Evolutionary conservation across 768 basidiomycete species (phyloP).

Genomic region (Neoboletus magnificus): DNA sequence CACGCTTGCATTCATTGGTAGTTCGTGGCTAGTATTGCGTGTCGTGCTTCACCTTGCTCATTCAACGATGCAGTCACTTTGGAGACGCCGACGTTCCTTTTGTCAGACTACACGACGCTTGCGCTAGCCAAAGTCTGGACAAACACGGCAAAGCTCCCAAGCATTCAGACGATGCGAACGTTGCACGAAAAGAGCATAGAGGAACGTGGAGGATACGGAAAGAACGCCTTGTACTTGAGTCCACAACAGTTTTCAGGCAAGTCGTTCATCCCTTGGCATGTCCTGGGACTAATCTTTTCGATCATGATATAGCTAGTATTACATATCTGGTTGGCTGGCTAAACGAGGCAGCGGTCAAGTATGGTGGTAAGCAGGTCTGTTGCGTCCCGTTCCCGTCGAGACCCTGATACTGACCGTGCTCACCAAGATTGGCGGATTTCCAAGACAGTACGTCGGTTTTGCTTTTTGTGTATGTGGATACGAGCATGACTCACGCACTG

Average conservation of each 20-base stretch:
- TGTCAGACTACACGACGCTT: neutral
- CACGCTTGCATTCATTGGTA: slow-evolving; percentile 10
- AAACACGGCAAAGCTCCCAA: slow-evolving; percentile 10
- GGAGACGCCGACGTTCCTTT: neutral
- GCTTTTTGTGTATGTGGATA: neutral
- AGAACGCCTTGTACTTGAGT: neutral
- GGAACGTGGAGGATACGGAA: slow-evolving; percentile 12
- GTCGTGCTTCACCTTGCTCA: neutral
- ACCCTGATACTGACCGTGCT: neutral
- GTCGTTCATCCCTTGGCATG: neutral
- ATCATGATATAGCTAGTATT: neutral
- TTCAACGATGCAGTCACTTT: neutral
- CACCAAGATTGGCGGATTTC: neutral
- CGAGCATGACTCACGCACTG: neutral
- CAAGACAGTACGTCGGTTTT: neutral
- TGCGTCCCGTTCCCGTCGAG: neutral
- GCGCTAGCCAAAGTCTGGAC: slow-evolving; percentile 18
- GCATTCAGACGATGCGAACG: neutral
- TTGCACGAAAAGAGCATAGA: neutral
- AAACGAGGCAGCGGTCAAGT: slow-evolving; percentile 8
- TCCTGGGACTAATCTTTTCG: neutral
- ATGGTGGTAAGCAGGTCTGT: slow-evolving; percentile 20
- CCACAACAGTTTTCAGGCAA: neutral
- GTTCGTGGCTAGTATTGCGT: neutral
- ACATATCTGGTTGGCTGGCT: slow-evolving; percentile 7